Base-by-base conservation (phyloP, 192 early-diverging fungal genomes). In the Gorgonomyces haynaldii region DNA sequence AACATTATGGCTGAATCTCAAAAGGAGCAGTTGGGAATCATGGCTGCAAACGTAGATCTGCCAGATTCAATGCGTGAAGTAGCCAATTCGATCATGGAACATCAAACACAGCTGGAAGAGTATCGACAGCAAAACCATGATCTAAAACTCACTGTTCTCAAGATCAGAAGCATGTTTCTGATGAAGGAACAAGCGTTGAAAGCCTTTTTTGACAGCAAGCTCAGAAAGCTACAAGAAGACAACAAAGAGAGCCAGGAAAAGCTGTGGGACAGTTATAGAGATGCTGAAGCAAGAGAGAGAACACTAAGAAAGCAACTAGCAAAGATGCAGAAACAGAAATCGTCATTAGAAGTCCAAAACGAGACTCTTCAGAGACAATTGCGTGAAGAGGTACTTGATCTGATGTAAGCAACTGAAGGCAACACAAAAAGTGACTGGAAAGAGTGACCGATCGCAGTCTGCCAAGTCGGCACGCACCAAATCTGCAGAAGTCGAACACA, bases 181-280 rank as follows among this genome's bases (percentile, higher is more conserved):
- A 55, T 76, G 28, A 76, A 76, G 45, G 74, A 76, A 45, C 66
- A 69, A 38, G 50, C 61, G 3, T 40, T 70, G 21, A 44, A 60
- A 30, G 58, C 64, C 16, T 61, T 65, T 7, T 72, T 53, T 41
- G 52, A 60, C 21, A 62, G 65, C 45, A 43, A 74, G 67, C 53
- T 70, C 3, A 58, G 70, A 26, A 68, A 60, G 32, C 37, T 76
- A 4, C 57, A 50, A 15, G 74, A 72, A 34, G 60, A 61, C 5
- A 69, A 47, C 57, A 72, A 68, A 38, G 35, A 34, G n/a, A 69
- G 67, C 16, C 67, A 76, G 54, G 67, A 69, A 51, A 76, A 73
- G 53, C 54, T 76, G 6, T 76, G 74, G 74, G 74, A 76, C 34
- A 67, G 64, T 38, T 76, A 70, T 53, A 35, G 67, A 45, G 70